Percentiles rank a stretch among this genome's conserved stretches.
phyloP scores from a whole-genome alignment of 768 basidiomycete genomes.

The Fomitopsis pulvina region DNA sequence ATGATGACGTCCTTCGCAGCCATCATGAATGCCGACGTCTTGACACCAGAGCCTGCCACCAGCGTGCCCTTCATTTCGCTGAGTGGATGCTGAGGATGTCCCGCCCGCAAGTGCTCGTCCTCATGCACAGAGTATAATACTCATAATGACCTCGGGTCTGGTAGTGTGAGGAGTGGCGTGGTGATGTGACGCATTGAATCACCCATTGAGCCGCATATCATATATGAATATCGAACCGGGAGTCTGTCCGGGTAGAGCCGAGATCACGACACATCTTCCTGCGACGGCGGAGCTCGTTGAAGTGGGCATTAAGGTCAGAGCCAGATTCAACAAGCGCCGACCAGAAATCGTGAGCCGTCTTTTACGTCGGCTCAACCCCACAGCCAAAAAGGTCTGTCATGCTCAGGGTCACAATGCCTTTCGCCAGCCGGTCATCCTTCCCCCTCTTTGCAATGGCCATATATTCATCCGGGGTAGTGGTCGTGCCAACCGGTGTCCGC shows the following conservation, averaged over 20 bases:
- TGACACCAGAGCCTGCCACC: not conserved
- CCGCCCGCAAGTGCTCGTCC: not conserved
- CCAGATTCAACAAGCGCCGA: not conserved
- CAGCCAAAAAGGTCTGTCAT: not conserved
- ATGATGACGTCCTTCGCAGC: too few species aligned
- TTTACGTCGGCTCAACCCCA: not conserved
- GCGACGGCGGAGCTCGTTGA: not conserved
- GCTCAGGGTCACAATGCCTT: not conserved
- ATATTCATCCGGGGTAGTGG: not conserved
- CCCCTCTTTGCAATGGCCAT: not conserved
- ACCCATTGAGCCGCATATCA: not conserved
- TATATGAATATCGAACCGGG: not conserved
- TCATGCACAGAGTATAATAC: not conserved
- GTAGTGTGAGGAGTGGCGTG: too few species aligned
- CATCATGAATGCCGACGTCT: slow-evolving; percentile 18
- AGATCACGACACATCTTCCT: not conserved
- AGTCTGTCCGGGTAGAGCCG: not conserved
- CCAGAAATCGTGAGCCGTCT: not conserved
- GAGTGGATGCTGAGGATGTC: not conserved
- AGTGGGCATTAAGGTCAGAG: not conserved
- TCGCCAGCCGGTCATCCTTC: not conserved
- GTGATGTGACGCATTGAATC: too few species aligned
- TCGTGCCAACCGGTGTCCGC: not conserved
- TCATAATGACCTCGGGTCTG: too few species aligned
- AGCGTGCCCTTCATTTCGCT: not conserved